Evolutionary conservation across 306 rosid genomes (phyloP), one percentile per base, ranked within the genome.

Genomic region (Senna tora): DNA sequence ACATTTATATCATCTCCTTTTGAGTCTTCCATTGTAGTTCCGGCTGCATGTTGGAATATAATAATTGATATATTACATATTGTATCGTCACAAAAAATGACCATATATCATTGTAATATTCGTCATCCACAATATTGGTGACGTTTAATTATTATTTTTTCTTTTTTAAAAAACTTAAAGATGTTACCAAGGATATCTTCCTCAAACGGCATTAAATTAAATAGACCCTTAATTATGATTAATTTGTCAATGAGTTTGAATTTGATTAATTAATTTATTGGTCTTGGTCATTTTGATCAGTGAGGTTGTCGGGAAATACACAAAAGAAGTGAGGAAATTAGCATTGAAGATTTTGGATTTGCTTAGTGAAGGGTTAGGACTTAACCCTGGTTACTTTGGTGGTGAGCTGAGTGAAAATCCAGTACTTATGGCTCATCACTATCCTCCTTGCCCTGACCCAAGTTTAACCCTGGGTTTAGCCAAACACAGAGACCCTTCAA

Each of bases 371-470:
- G 96, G 96, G 13, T 75, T 92, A 71, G 88, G 91, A 19, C 65
- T 92, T 0, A 39, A 38, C 9, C 65, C 39, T 6, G 71, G 51
- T 22, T 81, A 63, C 67, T 87, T 92, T 17, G 1, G 22, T 8
- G 90, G 81, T 16, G 91, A 32, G 25, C 77, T 73, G 2, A 62
- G 77, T 68, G 82, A 71, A 33, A 75, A 74, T 32, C 86, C 91
- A 3, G 9, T 42, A 3, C 4, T 92, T 42, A 6, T 87, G 65
- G 74, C 67, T 28, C 88, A 92, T 76, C 83, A 84, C 25, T 92
- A 89, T 66, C 97, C 97, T 9, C 85, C 88, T 2, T 91, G 97
- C 45, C 97, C 93, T 5, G 84, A 91, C 19, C 93, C 96, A 66
- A 75, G 86, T 62, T 50, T 89, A 66, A 81, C 97, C 4, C 69